Conservation (phyloP, 2,329 filamentous ascomycete genomes). For the Diplodia seriata region DNA sequence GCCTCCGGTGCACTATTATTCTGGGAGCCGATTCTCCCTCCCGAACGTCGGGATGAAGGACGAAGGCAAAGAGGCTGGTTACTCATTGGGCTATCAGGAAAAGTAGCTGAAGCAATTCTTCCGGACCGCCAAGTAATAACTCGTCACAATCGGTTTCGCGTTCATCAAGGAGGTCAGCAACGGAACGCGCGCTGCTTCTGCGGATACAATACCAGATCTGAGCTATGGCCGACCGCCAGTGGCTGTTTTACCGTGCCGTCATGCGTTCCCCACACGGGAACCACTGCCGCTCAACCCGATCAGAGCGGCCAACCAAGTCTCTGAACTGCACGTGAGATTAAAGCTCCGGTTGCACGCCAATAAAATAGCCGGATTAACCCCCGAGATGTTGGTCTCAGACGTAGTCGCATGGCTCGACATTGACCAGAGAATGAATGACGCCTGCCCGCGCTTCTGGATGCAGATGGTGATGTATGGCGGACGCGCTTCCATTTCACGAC, state of each 20-base stretch:
- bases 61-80: not conserved
- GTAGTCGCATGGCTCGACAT: not conserved
- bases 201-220: constrained; percentile 12
- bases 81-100: not conserved
- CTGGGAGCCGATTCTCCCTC: not conserved
- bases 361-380: not conserved
- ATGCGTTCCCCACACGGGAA: constrained; percentile 20
- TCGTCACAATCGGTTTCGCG: constrained; percentile 12
- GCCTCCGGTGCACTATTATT: not conserved
- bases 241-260: not conserved
- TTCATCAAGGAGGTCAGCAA: not conserved
- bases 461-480: not conserved
- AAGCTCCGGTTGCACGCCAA: not conserved
- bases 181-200: constrained; percentile 1
- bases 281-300: not conserved
- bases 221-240: not conserved
- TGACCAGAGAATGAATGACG: not conserved
- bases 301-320: not conserved
- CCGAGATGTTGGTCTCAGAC: not conserved
- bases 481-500: not conserved
- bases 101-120: not conserved
- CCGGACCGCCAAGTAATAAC: not conserved
- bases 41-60: not conserved
- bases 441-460: not conserved
- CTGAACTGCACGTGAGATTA: constrained; percentile 9